A percentile compares a stretch with the other conserved stretches of the same genome.
Evolutionary conservation across 1,284 basidiomycete genomes (phyloP).

Genomic region (Sphagnurus paluster): DNA sequence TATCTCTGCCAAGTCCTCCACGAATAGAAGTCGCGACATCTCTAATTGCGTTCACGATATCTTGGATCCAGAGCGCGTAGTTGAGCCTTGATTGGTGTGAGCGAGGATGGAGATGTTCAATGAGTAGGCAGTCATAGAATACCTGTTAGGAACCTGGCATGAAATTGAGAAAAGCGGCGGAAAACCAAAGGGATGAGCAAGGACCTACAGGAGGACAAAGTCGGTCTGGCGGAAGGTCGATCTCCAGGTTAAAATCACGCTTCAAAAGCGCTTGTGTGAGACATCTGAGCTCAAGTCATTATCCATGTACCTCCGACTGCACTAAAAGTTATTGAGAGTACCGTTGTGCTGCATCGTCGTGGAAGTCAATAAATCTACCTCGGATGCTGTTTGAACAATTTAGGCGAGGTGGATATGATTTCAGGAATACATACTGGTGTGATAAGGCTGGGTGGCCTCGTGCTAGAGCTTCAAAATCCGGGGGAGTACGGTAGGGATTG

Average conservation of each 20-base stretch:
- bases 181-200: not conserved
- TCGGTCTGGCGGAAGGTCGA: constrained; percentile 68
- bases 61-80: constrained; percentile 71
- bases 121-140: not conserved
- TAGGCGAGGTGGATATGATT: not conserved
- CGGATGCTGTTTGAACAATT: constrained; percentile 30
- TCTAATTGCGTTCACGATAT: constrained; percentile 39
- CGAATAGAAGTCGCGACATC: constrained; percentile 1
- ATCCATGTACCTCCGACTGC: not conserved
- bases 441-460: constrained; percentile 56
- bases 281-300: constrained; percentile 41
- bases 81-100: constrained; percentile 60
- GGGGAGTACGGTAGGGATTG: constrained; percentile 56
- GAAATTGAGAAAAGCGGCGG: not conserved
- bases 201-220: constrained; percentile 81
- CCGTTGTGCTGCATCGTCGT: constrained; percentile 69
- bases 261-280: constrained; percentile 77
- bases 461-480: constrained; percentile 68
- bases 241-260: constrained; percentile 68
- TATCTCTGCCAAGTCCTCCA: not conserved
- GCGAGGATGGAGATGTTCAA: not conserved
- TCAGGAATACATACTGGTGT: constrained; percentile 50
- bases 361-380: constrained; percentile 66
- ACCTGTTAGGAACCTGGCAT: constrained; percentile 71
- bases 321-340: constrained; percentile 25